Evolutionary conservation across 345 rosid genomes (phyloP), one percentile per base, ranked within the genome.

Genomic region (Aurinia saxatilis): DNA sequence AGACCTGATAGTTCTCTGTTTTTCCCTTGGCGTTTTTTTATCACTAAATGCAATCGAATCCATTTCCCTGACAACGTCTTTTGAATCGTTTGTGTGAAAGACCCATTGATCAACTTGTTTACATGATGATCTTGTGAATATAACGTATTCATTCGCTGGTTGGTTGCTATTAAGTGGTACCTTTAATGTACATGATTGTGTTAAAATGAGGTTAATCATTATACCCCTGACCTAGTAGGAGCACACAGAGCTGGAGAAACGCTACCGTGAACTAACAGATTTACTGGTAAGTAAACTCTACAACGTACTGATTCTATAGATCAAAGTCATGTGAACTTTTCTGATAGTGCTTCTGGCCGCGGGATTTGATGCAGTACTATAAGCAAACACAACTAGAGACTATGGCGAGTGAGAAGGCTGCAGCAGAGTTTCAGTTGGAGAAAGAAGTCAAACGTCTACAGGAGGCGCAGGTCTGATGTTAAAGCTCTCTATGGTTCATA

Each of bases 361-460:
- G 46, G 11, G 30, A 30, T 18, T 40, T 61, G 40, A 39, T 79
- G 66, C 83, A 95, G 99, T 95, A 95, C 75, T 83, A 84, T 76
- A 95, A 95, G 89, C 99, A 95, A 88, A 95, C 99, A 11, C 99
- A 95, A 57, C 78, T 95, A 57, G 97, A 95, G 81, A 75, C 92
- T 66, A 86, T 90, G 95, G 90, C 96, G 27, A 88, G 91, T 79
- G 99, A 95, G 72, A 95, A 95, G 77, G 97, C 97, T 68, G 97
- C 97, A 0, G 97, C 97, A 61, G 97, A 95, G 73, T 95, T 90
- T 74, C 99, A 95, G 74, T 71, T 87, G 79, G 99, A 95, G 78
- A 88, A 90, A 80, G 99, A 95, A 81, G 56, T 84, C 52, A 90
- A 80, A 65, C 95, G 88, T 57, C 70, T 83, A 60, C 96, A 79